phyloP scores from a whole-genome alignment of 371 early-diverging fungal species.

The Nematocida displodere region DNA sequence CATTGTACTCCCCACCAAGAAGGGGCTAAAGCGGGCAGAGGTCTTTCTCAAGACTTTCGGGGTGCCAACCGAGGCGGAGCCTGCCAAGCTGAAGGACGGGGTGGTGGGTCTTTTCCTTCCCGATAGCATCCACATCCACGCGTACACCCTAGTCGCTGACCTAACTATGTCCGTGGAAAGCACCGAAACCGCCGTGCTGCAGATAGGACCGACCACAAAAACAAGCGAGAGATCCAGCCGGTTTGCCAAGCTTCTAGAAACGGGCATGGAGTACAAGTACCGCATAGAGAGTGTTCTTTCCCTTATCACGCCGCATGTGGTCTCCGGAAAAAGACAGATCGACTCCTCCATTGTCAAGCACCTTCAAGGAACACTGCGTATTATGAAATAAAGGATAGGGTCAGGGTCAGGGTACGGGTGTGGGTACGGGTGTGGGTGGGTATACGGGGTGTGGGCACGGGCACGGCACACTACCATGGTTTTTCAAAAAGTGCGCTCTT shows the following conservation, averaged over 20 bases:
- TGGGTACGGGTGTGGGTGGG: background rate
- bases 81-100: background rate
- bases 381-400: background rate
- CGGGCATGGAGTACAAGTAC: conserved; percentile 39
- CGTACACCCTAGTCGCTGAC: conserved; percentile 25
- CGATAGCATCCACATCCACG: background rate
- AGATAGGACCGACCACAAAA: background rate
- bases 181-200: background rate
- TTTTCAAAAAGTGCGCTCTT: too few species aligned
- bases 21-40: conserved; percentile 2
- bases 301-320: background rate
- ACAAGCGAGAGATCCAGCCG: background rate
- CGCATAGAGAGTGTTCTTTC: conserved; percentile 42
- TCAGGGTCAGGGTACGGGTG: background rate
- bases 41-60: conserved; percentile 33
- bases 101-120: conserved; percentile 22
- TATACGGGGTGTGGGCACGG: background rate
- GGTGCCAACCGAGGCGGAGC: background rate
- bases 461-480: too few species aligned
- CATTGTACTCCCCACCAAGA: background rate
- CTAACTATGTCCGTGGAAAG: background rate
- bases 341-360: conserved; percentile 11
- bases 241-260: conserved; percentile 5
- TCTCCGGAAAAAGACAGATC: conserved; percentile 9
- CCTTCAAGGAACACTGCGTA: conserved; percentile 14